A percentile compares a stretch with the other conserved stretches of the same genome.
These are phyloP conservation scores for Halteria grandinella DNA, from an alignment of 73 alveolate species.

Conservation along the genomic window DNA sequence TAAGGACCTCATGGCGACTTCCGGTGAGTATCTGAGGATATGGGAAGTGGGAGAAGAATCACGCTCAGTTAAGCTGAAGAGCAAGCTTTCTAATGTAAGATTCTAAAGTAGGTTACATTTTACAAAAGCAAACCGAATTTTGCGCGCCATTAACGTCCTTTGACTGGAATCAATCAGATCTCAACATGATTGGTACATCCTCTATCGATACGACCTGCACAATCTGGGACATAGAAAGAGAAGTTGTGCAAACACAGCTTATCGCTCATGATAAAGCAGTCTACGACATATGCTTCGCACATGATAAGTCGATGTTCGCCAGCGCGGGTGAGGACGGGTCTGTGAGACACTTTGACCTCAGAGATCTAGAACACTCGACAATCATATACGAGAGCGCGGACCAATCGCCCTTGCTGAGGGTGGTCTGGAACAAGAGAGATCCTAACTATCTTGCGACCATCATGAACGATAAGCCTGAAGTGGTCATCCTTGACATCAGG, in stretches of 20 bases:
- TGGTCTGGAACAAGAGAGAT: constrained; percentile 94
- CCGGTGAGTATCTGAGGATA: constrained; percentile 80
- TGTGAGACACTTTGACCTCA: constrained; percentile 94
- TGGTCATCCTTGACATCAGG: constrained; percentile 92
- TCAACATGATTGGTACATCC: constrained; percentile 94
- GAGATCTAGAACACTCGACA: constrained; percentile 97
- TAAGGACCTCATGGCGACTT: constrained; percentile 78
- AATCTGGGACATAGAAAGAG: constrained; percentile 97
- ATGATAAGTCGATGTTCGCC: constrained; percentile 91
- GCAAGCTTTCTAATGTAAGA: constrained; percentile 65
- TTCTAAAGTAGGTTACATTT: not conserved
- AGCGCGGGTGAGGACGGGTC: constrained; percentile 99
- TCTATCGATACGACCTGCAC: constrained; percentile 99
- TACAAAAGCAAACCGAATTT: constrained; percentile 68
- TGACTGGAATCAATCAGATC: constrained; percentile 96
- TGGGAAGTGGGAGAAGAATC: constrained; percentile 75
- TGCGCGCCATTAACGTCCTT: constrained; percentile 98
- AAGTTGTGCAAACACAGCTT: constrained; percentile 93
- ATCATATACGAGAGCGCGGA: constrained; percentile 89
- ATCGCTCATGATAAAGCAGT: constrained; percentile 99
- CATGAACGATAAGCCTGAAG: constrained; percentile 84
- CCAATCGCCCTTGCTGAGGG: constrained; percentile 86
- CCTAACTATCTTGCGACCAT: constrained; percentile 94
- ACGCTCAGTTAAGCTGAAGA: constrained; percentile 56
- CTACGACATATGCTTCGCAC: constrained; percentile 95